Conservation (phyloP, 1,139 yeast species). For the Taiozyma sp. region DNA sequence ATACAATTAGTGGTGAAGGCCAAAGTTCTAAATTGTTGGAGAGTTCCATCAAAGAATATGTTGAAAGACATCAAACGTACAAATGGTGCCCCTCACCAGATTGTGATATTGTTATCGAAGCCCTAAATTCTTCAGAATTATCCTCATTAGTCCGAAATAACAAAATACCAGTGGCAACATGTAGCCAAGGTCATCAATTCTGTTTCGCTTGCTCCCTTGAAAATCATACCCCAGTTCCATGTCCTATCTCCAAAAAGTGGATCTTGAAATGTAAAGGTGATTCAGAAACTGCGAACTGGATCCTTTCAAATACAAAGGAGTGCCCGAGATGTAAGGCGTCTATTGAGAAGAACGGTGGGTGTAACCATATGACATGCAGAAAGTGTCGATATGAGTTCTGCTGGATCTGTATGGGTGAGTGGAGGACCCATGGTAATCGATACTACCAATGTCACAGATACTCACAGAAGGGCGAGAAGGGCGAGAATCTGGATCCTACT, state of each 20-base stretch:
- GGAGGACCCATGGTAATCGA: constrained; percentile 68
- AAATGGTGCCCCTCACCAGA: constrained; percentile 88
- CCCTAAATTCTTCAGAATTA: constrained; percentile 31
- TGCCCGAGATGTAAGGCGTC: constrained; percentile 57
- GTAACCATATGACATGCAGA: constrained; percentile 91
- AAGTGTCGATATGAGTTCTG: constrained; percentile 81
- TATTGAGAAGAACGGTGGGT: constrained; percentile 87
- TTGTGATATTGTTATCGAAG: constrained; percentile 59
- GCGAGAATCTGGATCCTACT: constrained; percentile 31
- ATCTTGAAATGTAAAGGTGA: constrained; percentile 78
- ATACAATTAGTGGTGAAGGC: constrained; percentile 28
- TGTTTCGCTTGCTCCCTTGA: constrained; percentile 77
- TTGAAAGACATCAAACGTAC: constrained; percentile 47
- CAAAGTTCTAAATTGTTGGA: constrained; percentile 27
- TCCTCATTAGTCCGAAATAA: constrained; percentile 29
- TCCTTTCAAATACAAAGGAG: constrained; percentile 78
- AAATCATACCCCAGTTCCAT: constrained; percentile 83
- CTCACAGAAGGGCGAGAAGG: constrained; percentile 31
- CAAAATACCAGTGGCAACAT: constrained; percentile 62
- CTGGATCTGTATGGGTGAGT: constrained; percentile 84
- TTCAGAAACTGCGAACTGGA: constrained; percentile 87
- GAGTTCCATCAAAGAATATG: constrained; percentile 42
- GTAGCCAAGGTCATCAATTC: constrained; percentile 65
- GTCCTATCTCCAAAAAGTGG: constrained; percentile 71
- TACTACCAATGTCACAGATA: constrained; percentile 68